Evolutionary conservation across 371 early-diverging fungal genomes (phyloP), one percentile per base, ranked within the genome.

Genomic region (Batrachochytrium dendrobatidis): DNA sequence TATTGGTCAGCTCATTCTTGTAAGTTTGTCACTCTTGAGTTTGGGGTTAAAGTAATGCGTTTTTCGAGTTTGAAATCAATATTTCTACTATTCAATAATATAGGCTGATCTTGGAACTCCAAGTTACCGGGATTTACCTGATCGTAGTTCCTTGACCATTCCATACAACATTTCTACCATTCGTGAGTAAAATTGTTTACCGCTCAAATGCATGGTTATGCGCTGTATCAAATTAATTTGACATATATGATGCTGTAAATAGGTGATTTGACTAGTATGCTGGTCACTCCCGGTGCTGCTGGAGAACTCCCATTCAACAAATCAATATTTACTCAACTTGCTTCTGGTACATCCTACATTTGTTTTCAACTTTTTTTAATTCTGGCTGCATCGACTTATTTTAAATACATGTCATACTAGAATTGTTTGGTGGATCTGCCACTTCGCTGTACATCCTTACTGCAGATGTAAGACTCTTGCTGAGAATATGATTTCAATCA

Each of bases 351-450:
- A n/a, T n/a, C n/a, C n/a, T n/a, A n/a, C n/a, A n/a, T n/a, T n/a
- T n/a, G n/a, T n/a, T n/a, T n/a, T n/a, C n/a, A n/a, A n/a, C n/a
- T n/a, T n/a, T n/a, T n/a, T n/a, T n/a, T n/a, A n/a, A n/a, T n/a
- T n/a, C n/a, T n/a, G n/a, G n/a, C n/a, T n/a, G n/a, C n/a, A n/a
- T n/a, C n/a, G n/a, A n/a, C n/a, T n/a, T n/a, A n/a, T n/a, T n/a
- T n/a, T n/a, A n/a, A n/a, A n/a, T n/a, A n/a, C n/a, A n/a, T n/a
- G n/a, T n/a, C n/a, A n/a, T n/a, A 39, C 15, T 17, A 39, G 51
- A 51, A 32, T 32, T 51, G 51, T 51, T 51, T 51, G 51, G 51
- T 22, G 51, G 51, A 8, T 4, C 8, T 4, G 30, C 51, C 25
- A 32, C 6, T 12, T 7, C 51, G 4, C 4, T 24, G 10, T 24